Percentiles rank a stretch among this genome's conserved stretches.
These are phyloP conservation scores for Aspergillus sp. DNA, from an alignment of 2,329 filamentous ascomycete species.

Conservation along the genomic window DNA sequence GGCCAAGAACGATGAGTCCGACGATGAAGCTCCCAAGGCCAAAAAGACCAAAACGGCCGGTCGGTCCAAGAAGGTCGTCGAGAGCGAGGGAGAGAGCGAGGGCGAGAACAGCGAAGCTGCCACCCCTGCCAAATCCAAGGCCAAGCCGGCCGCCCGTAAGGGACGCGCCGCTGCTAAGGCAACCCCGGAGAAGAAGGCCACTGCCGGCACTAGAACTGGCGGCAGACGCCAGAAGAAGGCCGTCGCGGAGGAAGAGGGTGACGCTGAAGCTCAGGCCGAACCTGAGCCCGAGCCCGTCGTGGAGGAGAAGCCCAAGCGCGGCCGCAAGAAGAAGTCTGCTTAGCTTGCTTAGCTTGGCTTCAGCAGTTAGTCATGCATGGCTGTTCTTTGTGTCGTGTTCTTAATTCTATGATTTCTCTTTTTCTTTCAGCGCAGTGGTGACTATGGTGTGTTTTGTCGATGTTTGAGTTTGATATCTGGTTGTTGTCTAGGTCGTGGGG, in stretches of 20 bases:
- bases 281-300: background rate
- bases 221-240: conserved; percentile 16
- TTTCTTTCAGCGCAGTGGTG: no score
- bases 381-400: no score
- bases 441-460: no score
- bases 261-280: conserved; percentile 14
- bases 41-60: conserved; percentile 17
- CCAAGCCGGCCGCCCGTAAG: conserved; percentile 18
- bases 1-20: conserved; percentile 9
- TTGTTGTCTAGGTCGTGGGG: no score
- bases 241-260: conserved; percentile 10
- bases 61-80: conserved; percentile 12
- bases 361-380: no score
- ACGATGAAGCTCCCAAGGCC: conserved; percentile 14
- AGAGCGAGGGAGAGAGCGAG: background rate
- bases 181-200: conserved; percentile 7
- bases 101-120: conserved; percentile 6
- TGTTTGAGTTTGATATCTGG: no score
- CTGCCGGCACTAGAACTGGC: conserved; percentile 11
- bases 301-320: conserved; percentile 26
- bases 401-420: no score
- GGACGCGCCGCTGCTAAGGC: conserved; percentile 24
- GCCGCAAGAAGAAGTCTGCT: conserved; percentile 22
- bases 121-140: conserved; percentile 7
- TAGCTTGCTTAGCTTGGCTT: conserved; percentile 3